phyloP scores from a whole-genome alignment of 345 rosid species.

The Nasturtium officinale region DNA sequence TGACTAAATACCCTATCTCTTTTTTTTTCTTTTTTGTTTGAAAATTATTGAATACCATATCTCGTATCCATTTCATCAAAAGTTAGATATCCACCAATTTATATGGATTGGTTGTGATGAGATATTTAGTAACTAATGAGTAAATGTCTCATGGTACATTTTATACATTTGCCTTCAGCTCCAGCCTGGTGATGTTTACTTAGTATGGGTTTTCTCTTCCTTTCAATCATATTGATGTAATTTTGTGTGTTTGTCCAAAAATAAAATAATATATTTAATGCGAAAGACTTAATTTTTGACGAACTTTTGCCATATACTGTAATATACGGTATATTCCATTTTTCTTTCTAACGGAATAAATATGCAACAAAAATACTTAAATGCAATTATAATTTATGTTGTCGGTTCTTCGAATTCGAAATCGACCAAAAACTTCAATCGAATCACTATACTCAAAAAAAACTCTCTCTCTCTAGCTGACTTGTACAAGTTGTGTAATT shows the following conservation, averaged over 20 bases:
- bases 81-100: slow-evolving; percentile 19
- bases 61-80: neutral
- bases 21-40: too few species aligned
- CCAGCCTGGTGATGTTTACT: neutral
- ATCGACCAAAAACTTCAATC: neutral
- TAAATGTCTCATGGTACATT: slow-evolving; percentile 17
- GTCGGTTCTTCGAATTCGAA: neutral
- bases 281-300: neutral
- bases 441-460: neutral
- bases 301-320: neutral
- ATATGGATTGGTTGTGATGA: slow-evolving; percentile 28
- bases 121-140: neutral
- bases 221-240: neutral
- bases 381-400: neutral
- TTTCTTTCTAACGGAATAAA: too few species aligned
- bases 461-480: neutral
- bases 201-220: neutral
- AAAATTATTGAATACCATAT: too few species aligned
- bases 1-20: too few species aligned
- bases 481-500: neutral
- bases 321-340: too few species aligned
- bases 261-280: too few species aligned
- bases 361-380: neutral
- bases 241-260: too few species aligned
- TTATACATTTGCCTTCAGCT: neutral